Base-by-base conservation (phyloP, 768 basidiomycete genomes). In the Russula lepida region DNA sequence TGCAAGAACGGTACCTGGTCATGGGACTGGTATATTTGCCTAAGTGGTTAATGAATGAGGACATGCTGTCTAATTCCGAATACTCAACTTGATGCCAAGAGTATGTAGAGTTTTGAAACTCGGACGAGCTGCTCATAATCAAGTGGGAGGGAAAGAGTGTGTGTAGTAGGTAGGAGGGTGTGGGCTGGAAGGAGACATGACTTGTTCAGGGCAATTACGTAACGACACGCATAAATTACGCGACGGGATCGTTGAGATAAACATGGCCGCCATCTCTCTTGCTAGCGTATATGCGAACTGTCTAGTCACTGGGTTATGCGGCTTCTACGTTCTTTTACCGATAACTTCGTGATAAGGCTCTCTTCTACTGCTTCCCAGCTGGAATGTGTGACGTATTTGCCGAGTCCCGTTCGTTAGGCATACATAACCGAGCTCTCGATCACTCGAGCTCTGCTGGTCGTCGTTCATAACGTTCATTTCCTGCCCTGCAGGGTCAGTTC, bases 11-110 rank as follows among this genome's bases (percentile, higher is more conserved):
- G 64, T 76, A 85, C 89, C 83, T 92, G 89, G 79, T 92, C 89
- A 80, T 92, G 89, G 64, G 89, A 90, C 89, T 92, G 52, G 41
- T 15, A 58, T 56, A 63, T 49, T 23, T 46, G 25, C 8, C 43
- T 27, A 30, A 41, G 65, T 43, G 43, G 49, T 56, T 58, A 59
- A 35, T 49, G 46, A 64, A 44, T 37, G 57, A 28, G 7, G 32
- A 32, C 17, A 19, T 7, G 35, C 53, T 17, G 52, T 17, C 47
- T 33, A 6, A 54, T 19, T 60, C 47, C 8, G 7, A 56, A 32
- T 19, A 54, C 71, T 80, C 64, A 68, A 89, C 89, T 82, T 92
- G 89, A 73, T 92, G 90, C 89, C 89, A 92, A 65, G 89, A 89
- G 68, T 92, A 92, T 21, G 79, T 74, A 51, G 74, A 75, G 66